Base-by-base conservation (phyloP, 352 stramenopile genomes). In the Globisporangium nagaii region DNA sequence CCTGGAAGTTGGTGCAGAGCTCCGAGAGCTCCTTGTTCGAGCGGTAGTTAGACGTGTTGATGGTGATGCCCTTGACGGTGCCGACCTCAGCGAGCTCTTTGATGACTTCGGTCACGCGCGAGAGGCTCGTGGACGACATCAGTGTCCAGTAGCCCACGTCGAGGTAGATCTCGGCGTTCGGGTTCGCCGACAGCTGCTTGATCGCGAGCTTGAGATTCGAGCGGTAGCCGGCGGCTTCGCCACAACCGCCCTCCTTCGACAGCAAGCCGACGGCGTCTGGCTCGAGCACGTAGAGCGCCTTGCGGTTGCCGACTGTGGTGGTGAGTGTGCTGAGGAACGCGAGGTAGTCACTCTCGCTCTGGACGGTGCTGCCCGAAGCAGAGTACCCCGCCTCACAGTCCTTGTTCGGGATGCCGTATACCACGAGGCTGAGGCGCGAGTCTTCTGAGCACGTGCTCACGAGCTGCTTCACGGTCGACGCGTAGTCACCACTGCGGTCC, bases 11-110 rank as follows among this genome's bases (percentile, higher is more conserved):
- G 32, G 41, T 59, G 58, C 78, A 91, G 4, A 86, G 56, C 15
- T 51, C 58, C 5, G 70, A 53, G 8, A 91, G 60, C n/a, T 75
- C 63, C 41, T 41, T 52, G 24, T 60, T 86, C 6, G 74, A 71
- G 52, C 79, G 78, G 48, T 88, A 91, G 68, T 91, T 91, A 57
- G 72, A 86, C 15, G 81, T 88, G 71, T 91, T 89, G 46, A 91
- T 70, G 34, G 70, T 68, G 52, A 90, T 88, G 13, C 78, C 80
- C 57, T 85, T 84, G 40, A 90, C 44, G 5, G 45, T 36, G 0
- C 63, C 66, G 7, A 61, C 58, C 13, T 51, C 22, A 11, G 47
- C 41, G 24, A 88, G 60, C 34, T 78, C 49, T 54, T 80, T 77
- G 51, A 86, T 62, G 7, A 73, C 66, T 1, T 42, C 32, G 2